Conservation (phyloP, 805 yeast species). For the Metschnikowia vanudenii region DNA sequence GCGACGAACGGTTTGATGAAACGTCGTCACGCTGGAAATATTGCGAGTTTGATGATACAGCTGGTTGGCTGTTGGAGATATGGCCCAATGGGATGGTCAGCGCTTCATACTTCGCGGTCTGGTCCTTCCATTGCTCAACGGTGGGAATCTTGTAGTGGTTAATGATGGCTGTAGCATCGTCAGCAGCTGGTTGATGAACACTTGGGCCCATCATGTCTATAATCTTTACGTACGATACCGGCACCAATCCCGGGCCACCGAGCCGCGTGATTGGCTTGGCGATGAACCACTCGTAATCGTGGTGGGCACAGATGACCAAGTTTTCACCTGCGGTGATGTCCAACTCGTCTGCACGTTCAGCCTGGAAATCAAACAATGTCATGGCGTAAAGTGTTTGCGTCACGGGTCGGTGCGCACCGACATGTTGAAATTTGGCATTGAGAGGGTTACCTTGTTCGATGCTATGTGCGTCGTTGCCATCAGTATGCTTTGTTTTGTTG, state of each 20-base stretch:
- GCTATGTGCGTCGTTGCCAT: conserved; percentile 19
- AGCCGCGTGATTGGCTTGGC: conserved; percentile 93
- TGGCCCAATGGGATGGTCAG: conserved; percentile 72
- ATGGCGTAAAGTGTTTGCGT: conserved; percentile 70
- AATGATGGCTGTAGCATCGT: conserved; percentile 53
- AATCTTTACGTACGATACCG: conserved; percentile 83
- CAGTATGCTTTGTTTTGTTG: conserved; percentile 47
- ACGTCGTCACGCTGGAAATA: conserved; percentile 30
- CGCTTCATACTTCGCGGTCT: conserved; percentile 90
- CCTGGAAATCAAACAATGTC: conserved; percentile 81
- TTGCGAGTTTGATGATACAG: conserved; percentile 38
- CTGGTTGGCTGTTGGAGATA: conserved; percentile 26
- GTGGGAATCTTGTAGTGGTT: conserved; percentile 74
- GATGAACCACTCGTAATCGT: conserved; percentile 95
- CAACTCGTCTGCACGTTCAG: conserved; percentile 82
- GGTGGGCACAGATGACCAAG: conserved; percentile 92
- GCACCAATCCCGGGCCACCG: conserved; percentile 97
- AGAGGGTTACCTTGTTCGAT: conserved; percentile 20
- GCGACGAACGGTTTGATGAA: conserved; percentile 31
- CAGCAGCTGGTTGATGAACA: conserved; percentile 27
- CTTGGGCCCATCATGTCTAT: conserved; percentile 60
- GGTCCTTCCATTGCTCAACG: conserved; percentile 93
- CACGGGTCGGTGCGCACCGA: conserved; percentile 21
- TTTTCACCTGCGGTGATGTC: conserved; percentile 84
- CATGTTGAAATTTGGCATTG: conserved; percentile 21